Evolutionary conservation across 371 early-diverging fungal genomes (phyloP).

Genomic region (Mucor racemosus): DNA sequence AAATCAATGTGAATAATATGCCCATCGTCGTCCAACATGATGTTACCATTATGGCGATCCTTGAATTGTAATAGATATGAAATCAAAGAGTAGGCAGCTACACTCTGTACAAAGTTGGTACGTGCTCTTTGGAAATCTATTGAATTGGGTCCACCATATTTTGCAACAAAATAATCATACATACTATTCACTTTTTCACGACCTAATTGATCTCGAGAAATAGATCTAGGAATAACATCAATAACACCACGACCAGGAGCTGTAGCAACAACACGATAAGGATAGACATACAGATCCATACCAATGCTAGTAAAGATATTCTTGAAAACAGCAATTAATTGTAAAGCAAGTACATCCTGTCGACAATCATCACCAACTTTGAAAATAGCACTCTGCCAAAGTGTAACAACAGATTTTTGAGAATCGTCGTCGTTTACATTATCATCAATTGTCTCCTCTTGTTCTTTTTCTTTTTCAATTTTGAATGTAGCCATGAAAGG

Average conservation of each 20-base stretch:
- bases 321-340: conserved; percentile 97
- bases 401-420: conserved; percentile 42
- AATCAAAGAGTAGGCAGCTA: conserved; percentile 97
- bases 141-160: conserved; percentile 93
- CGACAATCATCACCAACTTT: conserved; percentile 99
- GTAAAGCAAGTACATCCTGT: conserved; percentile 98
- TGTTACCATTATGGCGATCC: conserved; percentile 99
- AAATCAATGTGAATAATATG: conserved; percentile 99
- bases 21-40: conserved; percentile 98
- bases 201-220: conserved; percentile 98
- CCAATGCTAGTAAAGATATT: conserved; percentile 93
- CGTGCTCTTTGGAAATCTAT: conserved; percentile 92
- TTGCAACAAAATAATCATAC: conserved; percentile 94
- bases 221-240: conserved; percentile 98
- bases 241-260: conserved; percentile 98
- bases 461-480: conserved; percentile 67
- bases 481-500: conserved; percentile 99
- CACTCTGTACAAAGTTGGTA: conserved; percentile 93
- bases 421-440: conserved; percentile 39
- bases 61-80: conserved; percentile 97
- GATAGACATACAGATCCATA: conserved; percentile 95
- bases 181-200: conserved; percentile 98
- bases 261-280: conserved; percentile 98
- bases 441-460: conserved; percentile 49
- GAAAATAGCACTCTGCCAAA: conserved; percentile 93